Evolutionary conservation across 441 rosid genomes (phyloP).

Genomic region (Daphne laureola): DNA sequence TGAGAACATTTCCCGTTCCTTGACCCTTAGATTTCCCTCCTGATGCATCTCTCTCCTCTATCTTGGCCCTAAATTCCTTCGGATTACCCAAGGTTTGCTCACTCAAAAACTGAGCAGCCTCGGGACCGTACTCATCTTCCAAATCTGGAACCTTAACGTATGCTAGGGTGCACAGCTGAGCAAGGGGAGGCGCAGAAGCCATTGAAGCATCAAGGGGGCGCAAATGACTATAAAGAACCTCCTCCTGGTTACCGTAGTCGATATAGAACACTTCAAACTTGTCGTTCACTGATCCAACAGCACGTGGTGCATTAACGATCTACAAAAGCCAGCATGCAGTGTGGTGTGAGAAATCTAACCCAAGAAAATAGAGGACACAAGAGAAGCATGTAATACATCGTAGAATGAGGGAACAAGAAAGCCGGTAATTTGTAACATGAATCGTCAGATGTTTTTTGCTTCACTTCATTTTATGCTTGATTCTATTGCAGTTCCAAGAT

Average conservation of each 20-base stretch:
- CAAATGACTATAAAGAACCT: slow-evolving; percentile 54
- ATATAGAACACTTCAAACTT: slow-evolving; percentile 91
- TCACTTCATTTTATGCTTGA: too few relatives aligned
- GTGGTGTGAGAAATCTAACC: not conserved
- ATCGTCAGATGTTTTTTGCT: too few relatives aligned
- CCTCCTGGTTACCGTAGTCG: slow-evolving; percentile 95
- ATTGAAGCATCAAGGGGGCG: slow-evolving; percentile 76
- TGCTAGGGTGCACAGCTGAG: slow-evolving; percentile 92
- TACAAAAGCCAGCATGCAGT: slow-evolving; percentile 14
- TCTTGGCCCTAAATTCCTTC: slow-evolving; percentile 64
- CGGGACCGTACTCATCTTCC: slow-evolving; percentile 77
- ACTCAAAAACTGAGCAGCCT: slow-evolving; percentile 77
- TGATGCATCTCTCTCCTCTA: slow-evolving; percentile 84
- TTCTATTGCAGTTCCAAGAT: too few relatives aligned
- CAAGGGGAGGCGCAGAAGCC: slow-evolving; percentile 63
- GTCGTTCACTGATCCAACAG: slow-evolving; percentile 59
- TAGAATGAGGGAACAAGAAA: not conserved
- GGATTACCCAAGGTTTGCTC: slow-evolving; percentile 43
- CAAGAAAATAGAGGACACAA: not conserved
- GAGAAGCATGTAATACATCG: not conserved
- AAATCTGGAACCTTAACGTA: slow-evolving; percentile 74
- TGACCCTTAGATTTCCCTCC: slow-evolving; percentile 92
- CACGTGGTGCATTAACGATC: slow-evolving; percentile 91
- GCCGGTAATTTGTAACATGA: too few relatives aligned
- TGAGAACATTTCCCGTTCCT: slow-evolving; percentile 74